Conservation (phyloP, 495 filamentous ascomycete species). For the Neurospora sp. region DNA sequence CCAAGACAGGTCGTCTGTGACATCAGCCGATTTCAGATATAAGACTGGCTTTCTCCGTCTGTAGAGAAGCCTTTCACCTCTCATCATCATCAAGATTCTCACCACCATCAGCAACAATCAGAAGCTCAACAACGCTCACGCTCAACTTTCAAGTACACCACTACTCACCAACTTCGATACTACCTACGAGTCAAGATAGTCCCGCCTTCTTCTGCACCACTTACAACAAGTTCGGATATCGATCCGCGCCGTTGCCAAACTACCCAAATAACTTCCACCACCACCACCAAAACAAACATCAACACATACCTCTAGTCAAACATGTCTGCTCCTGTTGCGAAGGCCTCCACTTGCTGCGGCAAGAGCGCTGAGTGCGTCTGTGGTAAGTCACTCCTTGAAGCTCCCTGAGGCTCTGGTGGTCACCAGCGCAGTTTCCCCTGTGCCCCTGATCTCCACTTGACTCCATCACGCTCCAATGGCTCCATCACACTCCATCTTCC, state of each 20-base stretch:
- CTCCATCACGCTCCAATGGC: not conserved
- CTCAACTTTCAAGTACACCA: not conserved
- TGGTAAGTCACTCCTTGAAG: conserved; percentile 23
- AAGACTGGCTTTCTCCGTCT: not conserved
- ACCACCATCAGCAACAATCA: not conserved
- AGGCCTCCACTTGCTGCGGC: conserved; percentile 40
- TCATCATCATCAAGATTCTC: not conserved
- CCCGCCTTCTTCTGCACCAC: not conserved
- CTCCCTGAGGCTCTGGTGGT: not conserved
- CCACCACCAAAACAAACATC: not conserved
- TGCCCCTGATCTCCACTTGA: not conserved
- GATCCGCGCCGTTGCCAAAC: not conserved
- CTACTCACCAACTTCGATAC: not conserved
- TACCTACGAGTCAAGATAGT: not conserved
- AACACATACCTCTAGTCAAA: not conserved
- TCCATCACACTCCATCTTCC: not conserved
- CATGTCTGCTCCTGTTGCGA: conserved; percentile 15
- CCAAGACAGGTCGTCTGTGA: not conserved
- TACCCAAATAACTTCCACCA: not conserved
- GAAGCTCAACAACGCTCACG: not conserved
- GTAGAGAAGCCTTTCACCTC: not conserved
- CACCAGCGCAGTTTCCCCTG: not conserved
- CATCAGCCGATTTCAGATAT: not conserved
- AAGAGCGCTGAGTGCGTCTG: conserved; percentile 42
- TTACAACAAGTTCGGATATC: not conserved